These are phyloP conservation scores for Arthrinium phaeospermum DNA, from an alignment of 2,329 filamentous ascomycete species.

Conservation along the genomic window DNA sequence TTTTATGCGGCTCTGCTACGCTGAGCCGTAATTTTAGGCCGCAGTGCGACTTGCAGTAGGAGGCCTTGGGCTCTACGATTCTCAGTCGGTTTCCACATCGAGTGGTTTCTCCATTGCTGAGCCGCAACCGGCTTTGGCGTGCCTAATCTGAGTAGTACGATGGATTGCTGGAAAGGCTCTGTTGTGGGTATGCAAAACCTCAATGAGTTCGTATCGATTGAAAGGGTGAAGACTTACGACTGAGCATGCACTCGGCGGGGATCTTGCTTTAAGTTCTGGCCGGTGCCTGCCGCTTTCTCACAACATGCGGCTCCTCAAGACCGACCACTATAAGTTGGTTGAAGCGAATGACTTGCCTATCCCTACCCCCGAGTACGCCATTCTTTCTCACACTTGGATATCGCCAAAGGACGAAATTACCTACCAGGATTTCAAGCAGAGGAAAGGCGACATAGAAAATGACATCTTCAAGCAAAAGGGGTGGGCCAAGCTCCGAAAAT, in stretches of 20 bases:
- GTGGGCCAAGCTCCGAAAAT: slow-evolving; percentile 25
- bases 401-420: slow-evolving; percentile 27
- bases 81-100: too few relatives aligned
- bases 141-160: too few relatives aligned
- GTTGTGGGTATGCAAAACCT: not conserved
- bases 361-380: slow-evolving; percentile 21
- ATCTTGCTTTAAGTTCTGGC: not conserved
- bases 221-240: not conserved
- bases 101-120: not conserved
- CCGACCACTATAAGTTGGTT: not conserved
- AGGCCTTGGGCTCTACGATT: too few relatives aligned
- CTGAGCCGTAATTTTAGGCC: not conserved
- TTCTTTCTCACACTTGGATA: slow-evolving; percentile 26
- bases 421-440: slow-evolving; percentile 25
- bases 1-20: not conserved
- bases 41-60: too few relatives aligned
- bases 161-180: not conserved
- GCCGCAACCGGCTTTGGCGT: not conserved
- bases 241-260: not conserved
- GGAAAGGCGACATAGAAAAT: slow-evolving; percentile 23
- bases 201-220: not conserved
- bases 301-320: slow-evolving; percentile 17
- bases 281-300: not conserved
- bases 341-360: not conserved
- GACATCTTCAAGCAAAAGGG: slow-evolving; percentile 25